Base-by-base conservation (phyloP, 441 rosid species). In the Raphanus hybrid region DNA sequence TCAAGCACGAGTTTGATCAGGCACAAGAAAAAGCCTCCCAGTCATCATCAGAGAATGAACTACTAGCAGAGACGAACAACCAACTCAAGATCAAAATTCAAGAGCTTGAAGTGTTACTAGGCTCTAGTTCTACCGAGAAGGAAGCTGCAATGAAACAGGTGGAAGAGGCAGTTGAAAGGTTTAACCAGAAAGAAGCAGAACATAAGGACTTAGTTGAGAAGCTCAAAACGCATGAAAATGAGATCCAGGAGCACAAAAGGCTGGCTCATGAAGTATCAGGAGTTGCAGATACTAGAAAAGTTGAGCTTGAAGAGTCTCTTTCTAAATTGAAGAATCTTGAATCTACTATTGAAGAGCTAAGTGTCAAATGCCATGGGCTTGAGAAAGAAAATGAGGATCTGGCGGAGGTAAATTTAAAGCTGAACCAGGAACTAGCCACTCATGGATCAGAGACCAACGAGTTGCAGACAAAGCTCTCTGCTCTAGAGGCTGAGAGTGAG, bases 401-500 rank as follows among this genome's bases (percentile, higher is more conserved):
- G 72, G 96, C 98, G 0, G 92, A 85, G 85, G 85, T 88, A 70
- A 96, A 96, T 85, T 70, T 94, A 83, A 89, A 86, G 82, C 87
- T 94, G 71, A 85, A 89, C 66, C 84, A 89, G 82, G 94, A 94
- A 77, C 81, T 92, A 69, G 92, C 97, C 32, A 77, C 66, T 32
- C 77, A 87, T 67, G 93, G 89, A 81, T 78, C 90, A 55, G 85
- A 89, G 85, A 80, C 87, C 79, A 80, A 77, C 69, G 93, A 88
- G 71, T 74, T 91, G 73, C 86, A 89, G 64, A 76, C 82, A 61
- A 88, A 88, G 71, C 81, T 91, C 20, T 85, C 91, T 16, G 75
- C 84, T 62, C 62, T 81, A 32, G 74, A 81, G 58, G 76, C 79
- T 8, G 92, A 90, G 86, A 96, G 91, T 84, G 88, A 85, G 80